Evolutionary conservation across 164 flowering plant genomes (phyloP).

Genomic region (Macadamia tetraphylla): DNA sequence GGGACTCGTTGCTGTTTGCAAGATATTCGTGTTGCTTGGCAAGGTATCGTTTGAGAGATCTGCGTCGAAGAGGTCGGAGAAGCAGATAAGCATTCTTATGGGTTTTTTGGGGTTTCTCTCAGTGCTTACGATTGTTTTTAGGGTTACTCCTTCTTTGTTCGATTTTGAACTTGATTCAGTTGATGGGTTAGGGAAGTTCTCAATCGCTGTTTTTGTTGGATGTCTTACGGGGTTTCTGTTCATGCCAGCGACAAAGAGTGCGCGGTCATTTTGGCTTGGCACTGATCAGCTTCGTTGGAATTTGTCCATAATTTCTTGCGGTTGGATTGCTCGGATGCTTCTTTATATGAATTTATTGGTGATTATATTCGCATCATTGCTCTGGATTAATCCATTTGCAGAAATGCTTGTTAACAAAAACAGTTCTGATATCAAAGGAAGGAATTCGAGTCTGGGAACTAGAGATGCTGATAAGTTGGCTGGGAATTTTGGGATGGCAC

Average conservation of each 20-base stretch:
- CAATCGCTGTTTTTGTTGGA: slow-evolving; percentile 48
- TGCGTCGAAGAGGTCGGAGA: slow-evolving; percentile 72
- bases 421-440: slow-evolving; percentile 13
- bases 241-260: slow-evolving; percentile 55
- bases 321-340: slow-evolving; percentile 48
- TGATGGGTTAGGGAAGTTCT: slow-evolving; percentile 49
- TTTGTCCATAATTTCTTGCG: slow-evolving; percentile 63
- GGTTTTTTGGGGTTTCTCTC: slow-evolving; percentile 57
- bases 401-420: slow-evolving; percentile 47
- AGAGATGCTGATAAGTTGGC: slow-evolving; percentile 29
- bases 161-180: slow-evolving; percentile 48
- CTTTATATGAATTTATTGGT: slow-evolving; percentile 45
- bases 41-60: slow-evolving; percentile 64
- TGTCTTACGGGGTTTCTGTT: slow-evolving; percentile 48
- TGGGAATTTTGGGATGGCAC: slow-evolving; percentile 57
- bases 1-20: slow-evolving; percentile 33
- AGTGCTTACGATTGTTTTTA: slow-evolving; percentile 34
- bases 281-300: slow-evolving; percentile 80
- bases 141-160: slow-evolving; percentile 26
- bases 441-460: slow-evolving; percentile 5
- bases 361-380: slow-evolving; percentile 45
- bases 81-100: slow-evolving; percentile 50
- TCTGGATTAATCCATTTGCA: slow-evolving; percentile 75
- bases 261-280: slow-evolving; percentile 86
- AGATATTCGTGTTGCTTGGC: slow-evolving; percentile 27